Conservation (phyloP, 2,329 filamentous ascomycete species). For the Diplocarpon rosae region DNA sequence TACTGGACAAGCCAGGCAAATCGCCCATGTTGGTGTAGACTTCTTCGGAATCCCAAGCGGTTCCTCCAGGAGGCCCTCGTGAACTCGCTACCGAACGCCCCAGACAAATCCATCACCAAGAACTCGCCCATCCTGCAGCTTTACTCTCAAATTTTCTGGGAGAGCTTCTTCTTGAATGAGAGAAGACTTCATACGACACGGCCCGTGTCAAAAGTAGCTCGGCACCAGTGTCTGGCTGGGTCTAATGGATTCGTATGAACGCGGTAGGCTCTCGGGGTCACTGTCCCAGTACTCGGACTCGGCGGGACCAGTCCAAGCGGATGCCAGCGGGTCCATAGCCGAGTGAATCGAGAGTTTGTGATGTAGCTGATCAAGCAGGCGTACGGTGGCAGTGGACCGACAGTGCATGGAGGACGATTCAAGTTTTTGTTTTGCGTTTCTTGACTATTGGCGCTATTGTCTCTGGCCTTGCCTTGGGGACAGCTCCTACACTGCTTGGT, state of each 20-base stretch:
- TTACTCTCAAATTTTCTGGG: conserved; percentile 33
- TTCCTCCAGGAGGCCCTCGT: conserved; percentile 44
- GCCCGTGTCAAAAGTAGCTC: conserved; percentile 9
- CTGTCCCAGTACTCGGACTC: conserved; percentile 22
- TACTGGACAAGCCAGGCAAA: conserved; percentile 45
- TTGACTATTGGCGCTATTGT: too few relatives aligned
- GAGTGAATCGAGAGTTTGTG: conserved; percentile 1
- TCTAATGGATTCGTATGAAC: conserved; percentile 8
- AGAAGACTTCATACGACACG: conserved; percentile 19
- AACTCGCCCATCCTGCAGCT: conserved; percentile 38
- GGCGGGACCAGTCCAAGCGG: conserved; percentile 23
- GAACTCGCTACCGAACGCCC: too few relatives aligned
- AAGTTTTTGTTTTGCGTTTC: too few relatives aligned
- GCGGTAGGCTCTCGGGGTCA: conserved; percentile 11
- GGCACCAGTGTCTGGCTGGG: conserved; percentile 3
- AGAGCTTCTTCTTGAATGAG: conserved; percentile 28
- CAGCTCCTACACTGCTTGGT: too few relatives aligned
- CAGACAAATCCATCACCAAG: too few relatives aligned
- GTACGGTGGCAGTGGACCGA: too few relatives aligned
- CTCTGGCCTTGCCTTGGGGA: too few relatives aligned
- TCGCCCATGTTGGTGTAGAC: conserved; percentile 40
- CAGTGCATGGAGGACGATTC: too few relatives aligned
- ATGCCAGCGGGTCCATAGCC: conserved; percentile 16
- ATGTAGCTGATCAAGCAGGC: too few relatives aligned
- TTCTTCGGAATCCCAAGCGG: conserved; percentile 60